These are phyloP conservation scores for Kazachstania viticola DNA, from an alignment of 805 yeast genomes.

Conservation along the genomic window DNA sequence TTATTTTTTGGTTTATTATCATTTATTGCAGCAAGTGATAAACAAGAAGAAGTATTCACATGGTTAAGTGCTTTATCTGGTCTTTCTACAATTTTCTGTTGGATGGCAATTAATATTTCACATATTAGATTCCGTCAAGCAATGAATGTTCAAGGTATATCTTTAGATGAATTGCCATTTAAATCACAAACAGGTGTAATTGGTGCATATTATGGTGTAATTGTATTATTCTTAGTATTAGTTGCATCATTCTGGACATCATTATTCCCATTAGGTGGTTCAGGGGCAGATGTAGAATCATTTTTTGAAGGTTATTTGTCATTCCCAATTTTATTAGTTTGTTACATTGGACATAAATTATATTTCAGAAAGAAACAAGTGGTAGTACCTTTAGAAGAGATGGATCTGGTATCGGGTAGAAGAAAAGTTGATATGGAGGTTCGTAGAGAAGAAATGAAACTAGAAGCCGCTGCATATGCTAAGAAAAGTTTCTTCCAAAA, in stretches of 20 bases:
- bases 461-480: conserved; percentile 30
- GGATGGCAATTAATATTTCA: conserved; percentile 41
- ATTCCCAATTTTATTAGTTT: conserved; percentile 48
- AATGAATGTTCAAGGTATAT: conserved; percentile 42
- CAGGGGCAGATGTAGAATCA: conserved; percentile 35
- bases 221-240: conserved; percentile 43
- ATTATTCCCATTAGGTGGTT: conserved; percentile 51
- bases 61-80: conserved; percentile 47
- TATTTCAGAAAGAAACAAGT: conserved; percentile 29
- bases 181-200: conserved; percentile 49
- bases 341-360: conserved; percentile 49
- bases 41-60: conserved; percentile 38
- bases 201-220: conserved; percentile 51
- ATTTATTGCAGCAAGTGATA: conserved; percentile 39
- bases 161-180: conserved; percentile 50
- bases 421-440: conserved; percentile 40
- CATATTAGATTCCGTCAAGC: conserved; percentile 48
- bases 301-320: conserved; percentile 63
- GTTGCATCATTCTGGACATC: conserved; percentile 74
- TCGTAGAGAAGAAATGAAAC: conserved; percentile 37
- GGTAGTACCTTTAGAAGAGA: conserved; percentile 33
- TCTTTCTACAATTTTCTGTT: conserved; percentile 39
- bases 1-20: conserved; percentile 45
- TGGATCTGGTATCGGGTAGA: conserved; percentile 51
- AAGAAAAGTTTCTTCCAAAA: conserved; percentile 35